phyloP scores from a whole-genome alignment of 331 rosid species.

The Ulmus americana region DNA sequence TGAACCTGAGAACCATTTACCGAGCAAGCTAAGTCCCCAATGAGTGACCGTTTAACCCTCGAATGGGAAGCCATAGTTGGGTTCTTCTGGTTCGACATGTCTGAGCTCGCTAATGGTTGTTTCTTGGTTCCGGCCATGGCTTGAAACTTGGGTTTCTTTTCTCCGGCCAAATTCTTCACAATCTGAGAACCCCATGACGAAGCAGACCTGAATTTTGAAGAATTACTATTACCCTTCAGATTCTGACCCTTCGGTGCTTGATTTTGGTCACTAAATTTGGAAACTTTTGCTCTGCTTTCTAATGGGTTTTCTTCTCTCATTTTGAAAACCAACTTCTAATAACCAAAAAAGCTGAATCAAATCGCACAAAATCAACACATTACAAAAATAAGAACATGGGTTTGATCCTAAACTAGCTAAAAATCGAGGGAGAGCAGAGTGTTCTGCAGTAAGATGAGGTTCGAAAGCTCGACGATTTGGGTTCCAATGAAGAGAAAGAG shows the following conservation, averaged over 20 bases:
- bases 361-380: too few relatives aligned
- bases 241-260: constrained; percentile 53
- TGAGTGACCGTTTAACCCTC: constrained; percentile 71
- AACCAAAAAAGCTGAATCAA: too few relatives aligned
- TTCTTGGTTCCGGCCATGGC: constrained; percentile 36
- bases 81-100: constrained; percentile 38
- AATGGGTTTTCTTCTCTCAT: constrained; percentile 86
- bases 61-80: constrained; percentile 50
- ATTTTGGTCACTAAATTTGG: constrained; percentile 73
- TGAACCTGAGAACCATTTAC: constrained; percentile 56
- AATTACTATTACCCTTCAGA: constrained; percentile 36
- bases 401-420: too few relatives aligned
- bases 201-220: constrained; percentile 54
- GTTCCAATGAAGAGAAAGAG: too few relatives aligned
- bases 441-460: too few relatives aligned
- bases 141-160: constrained; percentile 50
- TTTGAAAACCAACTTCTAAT: not conserved
- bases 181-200: constrained; percentile 94
- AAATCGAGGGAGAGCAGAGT: too few relatives aligned
- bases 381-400: too few relatives aligned
- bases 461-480: too few relatives aligned
- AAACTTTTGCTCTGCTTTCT: constrained; percentile 49
- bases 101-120: constrained; percentile 41
- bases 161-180: constrained; percentile 80
- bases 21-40: constrained; percentile 70